These are phyloP conservation scores for Akanthomyces uredinophilus DNA, from an alignment of 2,329 filamentous ascomycete genomes.

Conservation along the genomic window DNA sequence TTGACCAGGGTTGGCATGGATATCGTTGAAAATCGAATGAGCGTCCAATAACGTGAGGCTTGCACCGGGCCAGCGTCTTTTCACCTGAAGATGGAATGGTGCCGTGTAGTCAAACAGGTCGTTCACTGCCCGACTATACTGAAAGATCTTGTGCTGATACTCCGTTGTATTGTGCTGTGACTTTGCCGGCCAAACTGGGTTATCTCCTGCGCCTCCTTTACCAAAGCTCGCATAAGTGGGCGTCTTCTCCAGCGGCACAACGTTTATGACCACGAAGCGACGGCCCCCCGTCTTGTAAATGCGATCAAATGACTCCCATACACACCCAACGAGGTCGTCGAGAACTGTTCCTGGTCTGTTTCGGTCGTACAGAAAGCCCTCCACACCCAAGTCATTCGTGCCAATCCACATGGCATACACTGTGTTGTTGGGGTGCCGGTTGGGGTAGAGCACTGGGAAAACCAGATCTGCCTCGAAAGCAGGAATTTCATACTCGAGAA, in stretches of 20 bases:
- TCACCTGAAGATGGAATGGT: constrained; percentile 40
- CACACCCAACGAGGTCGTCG: constrained; percentile 60
- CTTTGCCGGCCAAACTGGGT: constrained; percentile 43
- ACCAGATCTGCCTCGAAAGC: constrained; percentile 48
- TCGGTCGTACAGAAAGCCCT: constrained; percentile 60
- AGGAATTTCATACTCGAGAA: constrained; percentile 56
- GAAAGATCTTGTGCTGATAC: constrained; percentile 38
- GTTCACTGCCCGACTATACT: constrained; percentile 47
- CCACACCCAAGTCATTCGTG: constrained; percentile 69
- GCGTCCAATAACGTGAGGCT: constrained; percentile 63
- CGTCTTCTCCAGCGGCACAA: constrained; percentile 59
- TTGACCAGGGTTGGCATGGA: constrained; percentile 52
- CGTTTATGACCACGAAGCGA: constrained; percentile 68
- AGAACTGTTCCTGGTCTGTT: constrained; percentile 57
- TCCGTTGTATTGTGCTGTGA: constrained; percentile 42
- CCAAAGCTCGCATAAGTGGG: constrained; percentile 52
- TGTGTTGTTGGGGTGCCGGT: constrained; percentile 51
- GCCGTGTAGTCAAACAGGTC: constrained; percentile 44
- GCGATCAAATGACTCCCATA: constrained; percentile 54
- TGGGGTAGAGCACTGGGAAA: constrained; percentile 37
- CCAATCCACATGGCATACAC: constrained; percentile 77
- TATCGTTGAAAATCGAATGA: constrained; percentile 58
- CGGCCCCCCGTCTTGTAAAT: constrained; percentile 63
- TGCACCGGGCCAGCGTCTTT: constrained; percentile 50
- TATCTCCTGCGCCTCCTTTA: constrained; percentile 36